These are phyloP conservation scores for Trapa bicornis DNA, from an alignment of 345 rosid genomes.

Conservation along the genomic window DNA sequence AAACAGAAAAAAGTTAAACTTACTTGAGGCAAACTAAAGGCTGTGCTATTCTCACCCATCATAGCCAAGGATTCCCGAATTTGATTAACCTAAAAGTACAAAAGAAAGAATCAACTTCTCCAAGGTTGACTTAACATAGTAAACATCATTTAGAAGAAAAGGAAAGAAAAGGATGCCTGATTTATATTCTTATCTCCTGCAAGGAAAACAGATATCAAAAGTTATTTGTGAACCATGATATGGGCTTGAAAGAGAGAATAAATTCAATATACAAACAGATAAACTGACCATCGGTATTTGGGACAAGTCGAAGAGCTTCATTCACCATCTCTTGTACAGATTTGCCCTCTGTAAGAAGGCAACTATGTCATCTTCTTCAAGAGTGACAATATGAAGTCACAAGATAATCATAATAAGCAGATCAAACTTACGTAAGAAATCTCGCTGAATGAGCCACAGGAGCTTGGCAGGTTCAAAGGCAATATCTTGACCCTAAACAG, in stretches of 20 bases:
- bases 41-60: conserved; percentile 98
- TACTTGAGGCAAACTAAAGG: conserved; percentile 97
- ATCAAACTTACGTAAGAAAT: conserved; percentile 76
- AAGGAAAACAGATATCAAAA: conserved; percentile 19
- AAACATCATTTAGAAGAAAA: conserved; percentile 7
- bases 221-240: conserved; percentile 4
- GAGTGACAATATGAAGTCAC: not conserved
- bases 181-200: conserved; percentile 90
- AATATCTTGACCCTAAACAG: conserved; percentile 81
- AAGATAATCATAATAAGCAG: conserved; percentile 3
- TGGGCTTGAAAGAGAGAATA: conserved; percentile 6
- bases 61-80: conserved; percentile 85
- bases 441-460: conserved; percentile 99
- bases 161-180: conserved; percentile 37
- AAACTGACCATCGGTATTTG: conserved; percentile 63
- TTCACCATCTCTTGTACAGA: conserved; percentile 95
- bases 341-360: conserved; percentile 65
- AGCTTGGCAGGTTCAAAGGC: conserved; percentile 96
- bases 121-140: conserved; percentile 8
- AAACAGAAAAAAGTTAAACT: conserved; percentile 9
- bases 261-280: not conserved
- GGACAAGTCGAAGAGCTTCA: conserved; percentile 83
- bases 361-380: not conserved
- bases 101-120: conserved; percentile 10
- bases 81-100: conserved; percentile 61